A percentile compares a stretch with the other conserved stretches of the same genome.
These are phyloP conservation scores for Earliella scabrosa DNA, from an alignment of 1,284 basidiomycete species.

Conservation along the genomic window DNA sequence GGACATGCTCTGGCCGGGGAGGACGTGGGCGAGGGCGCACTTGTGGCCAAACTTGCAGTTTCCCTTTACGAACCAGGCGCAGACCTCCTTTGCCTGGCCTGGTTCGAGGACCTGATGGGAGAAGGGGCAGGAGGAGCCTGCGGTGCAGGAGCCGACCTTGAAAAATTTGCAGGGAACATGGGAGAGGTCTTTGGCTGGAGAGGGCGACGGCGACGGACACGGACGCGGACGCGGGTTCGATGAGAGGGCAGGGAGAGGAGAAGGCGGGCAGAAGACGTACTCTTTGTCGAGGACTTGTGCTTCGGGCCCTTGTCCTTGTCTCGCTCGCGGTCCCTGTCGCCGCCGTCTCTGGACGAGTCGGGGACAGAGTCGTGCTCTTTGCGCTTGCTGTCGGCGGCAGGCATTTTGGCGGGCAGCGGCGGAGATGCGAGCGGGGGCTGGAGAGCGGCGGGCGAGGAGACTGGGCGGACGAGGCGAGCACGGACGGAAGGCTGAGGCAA, in stretches of 20 bases:
- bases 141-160: slow-evolving; percentile 92
- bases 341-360: slow-evolving; percentile 33
- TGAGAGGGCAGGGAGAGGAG: not conserved
- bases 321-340: slow-evolving; percentile 40
- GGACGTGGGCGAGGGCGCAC: slow-evolving; percentile 91
- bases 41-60: slow-evolving; percentile 99
- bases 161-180: slow-evolving; percentile 99
- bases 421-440: not conserved
- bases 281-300: slow-evolving; percentile 40
- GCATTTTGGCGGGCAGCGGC: slow-evolving; percentile 29
- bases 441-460: not conserved
- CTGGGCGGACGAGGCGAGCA: not conserved
- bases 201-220: not conserved
- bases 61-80: slow-evolving; percentile 94
- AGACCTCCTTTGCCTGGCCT: slow-evolving; percentile 88
- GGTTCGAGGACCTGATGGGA: slow-evolving; percentile 76
- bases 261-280: slow-evolving; percentile 31
- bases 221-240: too few relatives aligned
- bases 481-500: not conserved
- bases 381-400: slow-evolving; percentile 34
- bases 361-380: slow-evolving; percentile 33
- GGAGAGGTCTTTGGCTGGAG: slow-evolving; percentile 82
- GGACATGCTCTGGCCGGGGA: slow-evolving; percentile 92
- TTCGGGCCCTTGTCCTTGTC: slow-evolving; percentile 40
- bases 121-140: slow-evolving; percentile 95